Evolutionary conservation across 2,329 filamentous ascomycete species (phyloP).

Genomic region (Beauveria bassiana): DNA sequence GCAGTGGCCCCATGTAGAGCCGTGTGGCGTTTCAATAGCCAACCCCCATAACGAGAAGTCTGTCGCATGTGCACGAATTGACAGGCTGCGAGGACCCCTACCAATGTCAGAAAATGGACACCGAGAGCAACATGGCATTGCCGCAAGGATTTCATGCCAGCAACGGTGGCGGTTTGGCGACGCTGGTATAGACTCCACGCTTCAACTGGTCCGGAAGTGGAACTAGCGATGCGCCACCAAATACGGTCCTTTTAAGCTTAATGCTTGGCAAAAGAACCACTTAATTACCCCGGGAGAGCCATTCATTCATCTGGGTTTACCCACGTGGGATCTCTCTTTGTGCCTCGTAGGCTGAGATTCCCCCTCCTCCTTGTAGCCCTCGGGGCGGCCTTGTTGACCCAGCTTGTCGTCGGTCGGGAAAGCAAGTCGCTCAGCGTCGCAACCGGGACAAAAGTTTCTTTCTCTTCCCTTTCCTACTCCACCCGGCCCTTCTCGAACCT

Average conservation of each 20-base stretch:
- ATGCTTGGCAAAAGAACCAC: slow-evolving; percentile 1
- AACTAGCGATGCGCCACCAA: slow-evolving; percentile 2
- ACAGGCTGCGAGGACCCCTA: neutral
- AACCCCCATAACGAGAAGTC: slow-evolving; percentile 3
- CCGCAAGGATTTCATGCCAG: neutral
- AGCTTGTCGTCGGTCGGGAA: no score
- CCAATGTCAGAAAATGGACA: slow-evolving; percentile 1
- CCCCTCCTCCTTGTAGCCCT: neutral
- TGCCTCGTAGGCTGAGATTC: slow-evolving; percentile 1
- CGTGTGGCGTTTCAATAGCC: slow-evolving; percentile 7
- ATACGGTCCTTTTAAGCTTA: slow-evolving; percentile 8
- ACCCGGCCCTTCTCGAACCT: neutral
- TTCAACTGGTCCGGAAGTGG: neutral
- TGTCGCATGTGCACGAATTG: slow-evolving; percentile 8
- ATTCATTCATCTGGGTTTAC: neutral
- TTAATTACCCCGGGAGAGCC: neutral
- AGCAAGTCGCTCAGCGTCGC: no score
- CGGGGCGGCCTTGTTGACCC: neutral
- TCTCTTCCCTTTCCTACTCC: neutral
- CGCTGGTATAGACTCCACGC: neutral
- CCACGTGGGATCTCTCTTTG: slow-evolving; percentile 1
- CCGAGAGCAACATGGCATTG: neutral
- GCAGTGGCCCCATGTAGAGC: neutral
- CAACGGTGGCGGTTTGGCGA: neutral
- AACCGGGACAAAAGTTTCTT: neutral